Evolutionary conservation across 352 stramenopile genomes (phyloP), one percentile per base, ranked within the genome.

Genomic region (Pythium coloratum): DNA sequence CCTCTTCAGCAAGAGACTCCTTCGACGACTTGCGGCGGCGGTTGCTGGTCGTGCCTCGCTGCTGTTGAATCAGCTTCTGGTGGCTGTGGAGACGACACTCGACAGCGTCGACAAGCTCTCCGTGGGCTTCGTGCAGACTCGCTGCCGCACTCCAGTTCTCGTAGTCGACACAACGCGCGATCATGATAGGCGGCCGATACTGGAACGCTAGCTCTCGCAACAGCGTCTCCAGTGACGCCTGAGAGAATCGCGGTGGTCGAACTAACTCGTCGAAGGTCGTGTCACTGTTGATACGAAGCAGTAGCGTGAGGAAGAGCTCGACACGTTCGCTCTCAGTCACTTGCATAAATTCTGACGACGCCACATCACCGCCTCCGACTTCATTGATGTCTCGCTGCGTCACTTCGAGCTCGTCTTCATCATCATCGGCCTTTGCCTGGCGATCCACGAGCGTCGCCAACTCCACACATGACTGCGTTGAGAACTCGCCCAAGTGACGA

Each of bases 61-160:
- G 51, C 28, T 10, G 26, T 14, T 61, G 61, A 6, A 69, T 50
- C 2, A 69, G 2, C 6, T 61, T 44, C 7, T 86, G 85, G 55
- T 94, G 86, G 12, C 77, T 80, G 50, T 91, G 87, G 34, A 96
- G 63, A 1, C 87, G 80, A 60, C 85, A 92, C 64, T 96, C 88
- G n/a, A 96, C 75, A 6, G 88, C 88, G 64, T 96, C 84, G 1
- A 96, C 83, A 2, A 92, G 68, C 61, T 94, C 88, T 12, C 80
- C 86, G 26, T 96, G 82, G 2, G 76, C 86, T 76, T 96, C 80
- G 44, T 94, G 93, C 20, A 94, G 75, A 58, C 76, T 83, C 1
- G 88, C 88, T 0, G 88, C 88, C 0, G 86, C 88, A 24, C 73
- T 82, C 88, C 88, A 96, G 60, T 96, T 94, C 14, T 75, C 81